Evolutionary conservation across 75 land plant genomes (phyloP).

Genomic region (Sequoia sempervirens): DNA sequence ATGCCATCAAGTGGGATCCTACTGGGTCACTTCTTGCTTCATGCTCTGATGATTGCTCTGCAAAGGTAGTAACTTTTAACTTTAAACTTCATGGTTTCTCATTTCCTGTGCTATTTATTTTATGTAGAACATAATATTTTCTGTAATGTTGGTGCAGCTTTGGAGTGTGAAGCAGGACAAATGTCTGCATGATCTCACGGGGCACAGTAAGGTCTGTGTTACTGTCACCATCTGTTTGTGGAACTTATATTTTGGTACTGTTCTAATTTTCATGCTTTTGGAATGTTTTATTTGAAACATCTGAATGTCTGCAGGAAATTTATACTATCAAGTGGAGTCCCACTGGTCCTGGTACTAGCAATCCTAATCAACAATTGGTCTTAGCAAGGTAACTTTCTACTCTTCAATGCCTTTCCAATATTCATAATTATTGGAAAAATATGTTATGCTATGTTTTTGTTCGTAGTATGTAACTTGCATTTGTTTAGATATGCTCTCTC

Average conservation of each 20-base stretch:
- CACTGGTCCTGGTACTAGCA: conserved; percentile 75
- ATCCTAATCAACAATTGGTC: conserved; percentile 72
- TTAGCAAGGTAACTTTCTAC: conserved; percentile 67
- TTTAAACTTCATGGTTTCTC: neutral
- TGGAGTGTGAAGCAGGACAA: conserved; percentile 94
- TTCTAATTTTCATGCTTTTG: neutral
- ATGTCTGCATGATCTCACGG: conserved; percentile 74
- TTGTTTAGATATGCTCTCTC: neutral
- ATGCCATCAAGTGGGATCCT: conserved; percentile 25
- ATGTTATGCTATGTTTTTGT: neutral
- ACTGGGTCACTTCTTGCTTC: too few relatives aligned
- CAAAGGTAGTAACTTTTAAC: conserved; percentile 21
- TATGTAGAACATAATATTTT: neutral
- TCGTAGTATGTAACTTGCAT: neutral
- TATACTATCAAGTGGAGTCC: conserved; percentile 99
- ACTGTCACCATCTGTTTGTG: neutral
- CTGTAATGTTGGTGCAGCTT: conserved; percentile 45
- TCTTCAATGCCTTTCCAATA: neutral
- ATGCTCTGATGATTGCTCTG: too few relatives aligned
- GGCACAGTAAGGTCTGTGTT: conserved; percentile 61
- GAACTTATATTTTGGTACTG: neutral
- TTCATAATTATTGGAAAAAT: neutral
- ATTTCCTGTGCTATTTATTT: neutral
- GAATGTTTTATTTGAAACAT: neutral
- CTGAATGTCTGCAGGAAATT: conserved; percentile 60